Percentiles rank a stretch among this genome's conserved stretches.
These are phyloP conservation scores for Moesziomyces parantarcticus DNA, from an alignment of 1,284 basidiomycete genomes.

Conservation along the genomic window DNA sequence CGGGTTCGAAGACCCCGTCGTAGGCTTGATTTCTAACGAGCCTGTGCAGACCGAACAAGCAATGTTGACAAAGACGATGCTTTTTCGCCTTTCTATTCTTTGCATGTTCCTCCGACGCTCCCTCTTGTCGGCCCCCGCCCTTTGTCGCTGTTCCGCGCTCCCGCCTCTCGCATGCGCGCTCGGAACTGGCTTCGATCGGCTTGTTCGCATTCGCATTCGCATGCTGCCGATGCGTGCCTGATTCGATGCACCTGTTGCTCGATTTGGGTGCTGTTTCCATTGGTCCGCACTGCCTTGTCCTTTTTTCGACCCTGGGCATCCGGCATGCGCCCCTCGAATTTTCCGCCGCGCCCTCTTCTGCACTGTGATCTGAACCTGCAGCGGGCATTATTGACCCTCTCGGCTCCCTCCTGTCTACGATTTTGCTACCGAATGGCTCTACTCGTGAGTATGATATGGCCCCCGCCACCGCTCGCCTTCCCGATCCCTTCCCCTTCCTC, in stretches of 20 bases:
- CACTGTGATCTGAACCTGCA: slow-evolving; percentile 33
- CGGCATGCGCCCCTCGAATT: too few relatives aligned
- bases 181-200: slow-evolving; percentile 25
- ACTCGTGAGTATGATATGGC: slow-evolving; percentile 22
- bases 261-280: neutral
- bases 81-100: slow-evolving; percentile 11
- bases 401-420: slow-evolving; percentile 14
- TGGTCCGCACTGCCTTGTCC: neutral
- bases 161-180: neutral
- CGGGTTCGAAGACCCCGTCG: neutral
- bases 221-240: neutral
- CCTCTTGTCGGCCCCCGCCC: slow-evolving; percentile 10
- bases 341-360: slow-evolving; percentile 4
- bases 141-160: slow-evolving; percentile 23
- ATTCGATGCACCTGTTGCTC: neutral
- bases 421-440: slow-evolving; percentile 24
- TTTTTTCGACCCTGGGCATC: neutral
- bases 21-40: neutral
- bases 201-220: neutral
- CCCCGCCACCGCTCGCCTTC: neutral
- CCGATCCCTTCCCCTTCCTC: neutral
- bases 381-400: slow-evolving; percentile 23
- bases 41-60: neutral
- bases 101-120: slow-evolving; percentile 8
- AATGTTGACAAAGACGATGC: slow-evolving; percentile 32